Conservation (phyloP, 352 stramenopile species). For the Phytophthora multivora region DNA sequence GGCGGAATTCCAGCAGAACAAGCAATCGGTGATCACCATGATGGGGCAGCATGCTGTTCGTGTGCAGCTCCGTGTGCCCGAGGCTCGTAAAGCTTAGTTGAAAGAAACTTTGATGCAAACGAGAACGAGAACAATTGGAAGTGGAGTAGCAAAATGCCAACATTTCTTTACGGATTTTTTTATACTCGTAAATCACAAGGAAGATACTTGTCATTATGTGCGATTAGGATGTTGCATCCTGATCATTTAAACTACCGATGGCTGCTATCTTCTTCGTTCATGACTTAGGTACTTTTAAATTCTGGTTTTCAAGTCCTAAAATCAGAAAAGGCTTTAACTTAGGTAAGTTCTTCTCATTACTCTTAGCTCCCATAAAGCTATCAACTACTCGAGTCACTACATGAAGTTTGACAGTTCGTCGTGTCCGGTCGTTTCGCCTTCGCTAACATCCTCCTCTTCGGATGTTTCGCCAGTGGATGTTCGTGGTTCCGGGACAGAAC, state of each 20-base stretch:
- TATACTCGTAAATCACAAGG: too few species aligned
- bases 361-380: neutral
- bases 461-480: constrained; percentile 66
- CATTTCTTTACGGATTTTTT: too few species aligned
- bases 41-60: constrained; percentile 75
- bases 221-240: neutral
- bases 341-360: too few species aligned
- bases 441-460: constrained; percentile 41
- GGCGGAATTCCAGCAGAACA: constrained; percentile 73
- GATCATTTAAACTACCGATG: too few species aligned
- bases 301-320: too few species aligned
- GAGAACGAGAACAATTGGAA: neutral
- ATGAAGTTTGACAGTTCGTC: constrained; percentile 6
- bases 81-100: constrained; percentile 61
- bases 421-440: constrained; percentile 3
- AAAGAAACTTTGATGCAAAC: neutral
- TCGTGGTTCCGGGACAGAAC: constrained; percentile 55
- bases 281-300: too few species aligned
- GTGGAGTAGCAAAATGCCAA: neutral
- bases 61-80: constrained; percentile 71
- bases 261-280: too few species aligned
- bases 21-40: constrained; percentile 68
- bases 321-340: too few species aligned
- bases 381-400: neutral
- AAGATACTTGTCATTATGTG: constrained; percentile 15